These are phyloP conservation scores for Mimosa pudica DNA, from an alignment of 306 rosid species.

Conservation along the genomic window DNA sequence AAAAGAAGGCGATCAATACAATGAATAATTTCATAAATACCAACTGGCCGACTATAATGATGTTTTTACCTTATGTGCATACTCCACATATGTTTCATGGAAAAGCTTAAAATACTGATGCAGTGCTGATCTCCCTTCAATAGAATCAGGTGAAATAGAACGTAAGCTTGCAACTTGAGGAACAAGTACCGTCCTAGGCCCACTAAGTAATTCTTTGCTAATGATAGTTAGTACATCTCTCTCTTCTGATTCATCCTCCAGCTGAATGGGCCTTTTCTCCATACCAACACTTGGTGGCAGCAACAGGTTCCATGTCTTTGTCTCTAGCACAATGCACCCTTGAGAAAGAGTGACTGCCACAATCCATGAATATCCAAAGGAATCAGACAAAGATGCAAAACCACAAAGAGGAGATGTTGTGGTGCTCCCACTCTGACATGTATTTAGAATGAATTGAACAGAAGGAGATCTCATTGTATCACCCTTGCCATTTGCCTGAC, in stretches of 20 bases:
- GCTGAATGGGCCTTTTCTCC: slow-evolving; percentile 46
- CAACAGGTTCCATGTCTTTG: slow-evolving; percentile 80
- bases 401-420: slow-evolving; percentile 68
- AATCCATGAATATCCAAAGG: slow-evolving; percentile 97
- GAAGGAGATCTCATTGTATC: slow-evolving; percentile 83
- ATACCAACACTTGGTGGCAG: slow-evolving; percentile 63
- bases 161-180: slow-evolving; percentile 80
- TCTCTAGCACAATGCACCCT: slow-evolving; percentile 84
- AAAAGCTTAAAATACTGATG: slow-evolving; percentile 94
- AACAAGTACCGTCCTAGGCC: slow-evolving; percentile 79
- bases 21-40: neutral
- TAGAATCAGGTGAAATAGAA: slow-evolving; percentile 85
- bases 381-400: slow-evolving; percentile 84
- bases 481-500: slow-evolving; percentile 71
- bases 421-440: slow-evolving; percentile 76
- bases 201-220: slow-evolving; percentile 85
- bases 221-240: slow-evolving; percentile 60
- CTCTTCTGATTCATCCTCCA: slow-evolving; percentile 51
- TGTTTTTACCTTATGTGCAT: slow-evolving; percentile 83
- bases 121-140: slow-evolving; percentile 87
- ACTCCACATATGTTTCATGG: slow-evolving; percentile 92
- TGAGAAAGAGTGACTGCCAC: slow-evolving; percentile 69
- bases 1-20: slow-evolving; percentile 12
- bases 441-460: slow-evolving; percentile 83
- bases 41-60: slow-evolving; percentile 15